phyloP scores from a whole-genome alignment of 1,284 basidiomycete species.

The Trametes versicolor region DNA sequence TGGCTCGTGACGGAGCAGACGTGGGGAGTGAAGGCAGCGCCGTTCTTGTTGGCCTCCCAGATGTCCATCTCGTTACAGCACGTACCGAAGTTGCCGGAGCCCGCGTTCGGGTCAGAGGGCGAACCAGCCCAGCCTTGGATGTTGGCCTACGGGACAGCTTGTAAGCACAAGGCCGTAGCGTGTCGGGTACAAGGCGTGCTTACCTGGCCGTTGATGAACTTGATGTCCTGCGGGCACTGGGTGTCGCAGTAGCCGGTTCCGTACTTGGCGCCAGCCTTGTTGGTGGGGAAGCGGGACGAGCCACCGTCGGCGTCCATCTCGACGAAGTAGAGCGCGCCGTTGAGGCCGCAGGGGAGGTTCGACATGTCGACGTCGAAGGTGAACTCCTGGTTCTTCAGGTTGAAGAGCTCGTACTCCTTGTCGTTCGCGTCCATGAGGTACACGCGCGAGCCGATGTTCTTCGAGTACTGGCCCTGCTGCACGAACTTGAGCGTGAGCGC shows the following conservation, averaged over 20 bases:
- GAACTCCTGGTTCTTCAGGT: conserved; percentile 55
- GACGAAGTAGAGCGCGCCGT: conserved; percentile 55
- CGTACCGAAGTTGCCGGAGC: conserved; percentile 52
- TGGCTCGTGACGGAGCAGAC: conserved; percentile 51
- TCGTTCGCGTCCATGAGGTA: conserved; percentile 58
- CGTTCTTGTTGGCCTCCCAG: conserved; percentile 61
- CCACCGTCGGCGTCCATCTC: conserved; percentile 52
- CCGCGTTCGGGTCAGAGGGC: conserved; percentile 53
- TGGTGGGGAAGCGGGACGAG: conserved; percentile 44
- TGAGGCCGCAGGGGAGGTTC: conserved; percentile 62
- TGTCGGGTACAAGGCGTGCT: conserved; percentile 8
- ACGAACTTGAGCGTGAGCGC: conserved; percentile 61
- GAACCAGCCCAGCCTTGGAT: conserved; percentile 51
- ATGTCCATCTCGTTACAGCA: conserved; percentile 66
- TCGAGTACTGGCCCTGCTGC: conserved; percentile 38
- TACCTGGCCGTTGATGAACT: conserved; percentile 59
- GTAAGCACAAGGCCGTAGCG: not conserved
- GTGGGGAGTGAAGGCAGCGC: conserved; percentile 57
- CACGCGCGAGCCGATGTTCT: conserved; percentile 63
- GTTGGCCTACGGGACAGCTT: conserved; percentile 50
- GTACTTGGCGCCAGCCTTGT: conserved; percentile 61
- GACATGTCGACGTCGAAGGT: conserved; percentile 50
- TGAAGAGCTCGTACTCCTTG: conserved; percentile 58
- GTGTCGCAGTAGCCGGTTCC: conserved; percentile 62
- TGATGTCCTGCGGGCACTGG: conserved; percentile 56